Evolutionary conservation across 169 alveolate species (phyloP).

Genomic region (Eimeria falciformis): DNA sequence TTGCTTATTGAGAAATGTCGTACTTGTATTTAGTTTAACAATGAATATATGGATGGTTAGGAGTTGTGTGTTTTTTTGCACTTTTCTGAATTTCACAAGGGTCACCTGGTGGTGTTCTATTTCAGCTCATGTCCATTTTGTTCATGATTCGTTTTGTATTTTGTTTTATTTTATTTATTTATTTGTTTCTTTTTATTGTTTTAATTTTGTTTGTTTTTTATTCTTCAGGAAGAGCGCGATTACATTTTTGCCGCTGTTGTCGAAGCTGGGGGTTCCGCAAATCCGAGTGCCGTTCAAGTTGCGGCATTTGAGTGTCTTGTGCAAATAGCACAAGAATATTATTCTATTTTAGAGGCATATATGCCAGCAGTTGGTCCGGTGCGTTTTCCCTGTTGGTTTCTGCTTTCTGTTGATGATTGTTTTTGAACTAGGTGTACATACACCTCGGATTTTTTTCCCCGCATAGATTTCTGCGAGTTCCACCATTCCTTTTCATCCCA

Average conservation of each 20-base stretch:
- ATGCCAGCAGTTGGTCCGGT: conserved; percentile 74
- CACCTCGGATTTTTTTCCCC: no score
- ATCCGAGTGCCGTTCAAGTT: conserved; percentile 77
- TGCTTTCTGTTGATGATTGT: background rate
- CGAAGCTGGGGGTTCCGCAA: conserved; percentile 68
- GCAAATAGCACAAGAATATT: conserved; percentile 79
- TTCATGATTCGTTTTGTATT: no score
- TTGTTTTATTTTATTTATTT: no score
- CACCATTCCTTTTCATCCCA: background rate
- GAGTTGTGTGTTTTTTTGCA: background rate
- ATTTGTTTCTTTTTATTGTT: background rate
- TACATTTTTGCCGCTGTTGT: conserved; percentile 70
- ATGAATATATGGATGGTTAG: no score
- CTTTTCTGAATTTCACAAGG: background rate
- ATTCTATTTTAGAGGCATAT: conserved; percentile 66
- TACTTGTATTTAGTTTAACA: no score
- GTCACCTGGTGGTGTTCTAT: no score
- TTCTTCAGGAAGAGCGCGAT: conserved; percentile 69
- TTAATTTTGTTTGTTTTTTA: background rate
- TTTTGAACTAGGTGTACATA: background rate
- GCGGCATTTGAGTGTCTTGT: conserved; percentile 84
- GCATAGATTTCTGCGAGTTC: background rate
- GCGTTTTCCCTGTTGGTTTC: background rate
- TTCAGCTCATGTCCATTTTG: no score
- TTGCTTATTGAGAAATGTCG: no score